These are phyloP conservation scores for Heliamphora exappendiculata DNA, from an alignment of 148 eudicot species.

Conservation along the genomic window DNA sequence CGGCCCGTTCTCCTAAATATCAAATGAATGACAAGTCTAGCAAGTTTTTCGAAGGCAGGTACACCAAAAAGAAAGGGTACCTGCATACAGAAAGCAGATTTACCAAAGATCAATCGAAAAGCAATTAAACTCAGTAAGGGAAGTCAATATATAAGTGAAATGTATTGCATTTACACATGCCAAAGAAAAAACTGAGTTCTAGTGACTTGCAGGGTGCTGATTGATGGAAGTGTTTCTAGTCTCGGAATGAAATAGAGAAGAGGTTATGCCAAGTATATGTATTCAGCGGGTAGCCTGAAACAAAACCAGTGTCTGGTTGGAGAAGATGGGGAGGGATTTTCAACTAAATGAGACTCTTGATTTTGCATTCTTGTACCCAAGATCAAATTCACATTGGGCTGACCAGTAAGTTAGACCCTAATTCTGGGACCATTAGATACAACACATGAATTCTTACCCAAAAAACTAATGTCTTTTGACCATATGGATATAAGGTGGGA, in stretches of 20 bases:
- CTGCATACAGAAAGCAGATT: constrained; percentile 30
- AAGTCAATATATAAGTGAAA: background rate
- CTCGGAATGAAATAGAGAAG: background rate
- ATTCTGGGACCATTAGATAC: background rate
- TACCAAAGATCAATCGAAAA: constrained; percentile 14
- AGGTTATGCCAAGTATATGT: background rate
- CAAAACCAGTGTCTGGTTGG: background rate
- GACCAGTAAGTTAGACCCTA: background rate
- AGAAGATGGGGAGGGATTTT: background rate
- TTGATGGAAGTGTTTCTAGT: background rate
- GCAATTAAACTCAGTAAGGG: background rate
- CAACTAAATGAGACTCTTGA: background rate
- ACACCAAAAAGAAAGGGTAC: constrained; percentile 94
- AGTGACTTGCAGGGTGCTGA: background rate
- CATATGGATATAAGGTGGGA: no score
- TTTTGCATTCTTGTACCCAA: background rate
- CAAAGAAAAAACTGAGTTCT: background rate
- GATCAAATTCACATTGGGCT: background rate
- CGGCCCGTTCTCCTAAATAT: constrained; percentile 90
- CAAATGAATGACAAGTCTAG: constrained; percentile 66
- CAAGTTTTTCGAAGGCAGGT: constrained; percentile 68
- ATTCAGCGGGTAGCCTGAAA: background rate
- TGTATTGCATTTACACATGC: background rate
- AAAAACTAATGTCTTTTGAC: no score
- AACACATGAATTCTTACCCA: background rate